Evolutionary conservation across 306 rosid species (phyloP).

Genomic region (Sindora glabra): DNA sequence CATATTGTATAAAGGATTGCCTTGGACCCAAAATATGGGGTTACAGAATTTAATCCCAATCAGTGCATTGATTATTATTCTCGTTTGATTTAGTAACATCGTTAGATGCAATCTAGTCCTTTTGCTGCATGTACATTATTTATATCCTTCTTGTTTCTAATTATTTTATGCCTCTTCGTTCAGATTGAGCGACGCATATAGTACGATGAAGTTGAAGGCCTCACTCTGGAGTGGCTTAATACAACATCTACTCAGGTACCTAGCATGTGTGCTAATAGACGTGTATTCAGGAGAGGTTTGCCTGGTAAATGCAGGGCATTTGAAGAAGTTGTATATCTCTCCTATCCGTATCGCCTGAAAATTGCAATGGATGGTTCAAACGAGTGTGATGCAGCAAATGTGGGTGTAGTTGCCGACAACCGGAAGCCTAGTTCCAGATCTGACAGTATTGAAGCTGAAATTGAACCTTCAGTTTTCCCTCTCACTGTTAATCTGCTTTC

Average conservation of each 20-base stretch:
- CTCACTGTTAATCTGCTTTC: conserved; percentile 55
- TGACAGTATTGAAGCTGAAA: conserved; percentile 21
- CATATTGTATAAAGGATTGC: not conserved
- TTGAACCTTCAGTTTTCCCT: conserved; percentile 61
- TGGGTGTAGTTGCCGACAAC: conserved; percentile 9
- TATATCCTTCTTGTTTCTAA: not conserved
- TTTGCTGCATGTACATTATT: not conserved
- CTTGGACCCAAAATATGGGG: not conserved
- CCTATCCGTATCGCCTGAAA: conserved; percentile 43
- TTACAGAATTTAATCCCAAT: not conserved
- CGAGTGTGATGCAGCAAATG: conserved; percentile 14
- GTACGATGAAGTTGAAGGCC: conserved; percentile 50
- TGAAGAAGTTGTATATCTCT: conserved; percentile 53
- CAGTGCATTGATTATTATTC: too few relatives aligned
- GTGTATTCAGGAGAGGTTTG: conserved; percentile 34
- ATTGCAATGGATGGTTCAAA: conserved; percentile 8
- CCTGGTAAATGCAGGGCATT: conserved; percentile 57
- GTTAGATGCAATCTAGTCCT: not conserved
- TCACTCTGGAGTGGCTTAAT: conserved; percentile 48
- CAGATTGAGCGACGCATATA: conserved; percentile 55
- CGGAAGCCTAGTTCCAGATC: conserved; percentile 5
- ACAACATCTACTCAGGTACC: conserved; percentile 48
- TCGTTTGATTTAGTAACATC: not conserved
- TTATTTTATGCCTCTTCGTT: not conserved
- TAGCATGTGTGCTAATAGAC: conserved; percentile 26